Percentiles rank a stretch among this genome's conserved stretches.
Evolutionary conservation across 2,329 filamentous ascomycete genomes (phyloP).

Genomic region (Chaetomium sp.): DNA sequence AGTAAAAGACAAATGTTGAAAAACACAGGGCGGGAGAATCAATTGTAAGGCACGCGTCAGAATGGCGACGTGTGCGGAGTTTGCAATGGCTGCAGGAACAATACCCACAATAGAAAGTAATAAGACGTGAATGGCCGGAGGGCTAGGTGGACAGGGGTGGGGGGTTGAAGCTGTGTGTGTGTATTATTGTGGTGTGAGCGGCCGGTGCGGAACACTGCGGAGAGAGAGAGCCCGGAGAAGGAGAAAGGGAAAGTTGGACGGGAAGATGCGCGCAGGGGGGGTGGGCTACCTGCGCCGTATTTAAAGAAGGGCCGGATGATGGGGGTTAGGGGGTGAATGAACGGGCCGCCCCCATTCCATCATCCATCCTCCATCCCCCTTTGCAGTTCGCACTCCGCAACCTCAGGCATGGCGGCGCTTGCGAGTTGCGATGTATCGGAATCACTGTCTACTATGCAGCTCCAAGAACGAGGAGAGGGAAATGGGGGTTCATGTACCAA

Average conservation of each 20-base stretch:
- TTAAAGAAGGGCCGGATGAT: constrained; percentile 15
- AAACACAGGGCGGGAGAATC: not conserved
- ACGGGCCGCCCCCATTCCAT: not conserved
- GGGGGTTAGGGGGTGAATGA: constrained; percentile 6
- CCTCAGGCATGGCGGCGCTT: no score
- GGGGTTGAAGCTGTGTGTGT: not conserved
- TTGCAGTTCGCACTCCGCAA: no score
- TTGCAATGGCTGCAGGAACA: constrained; percentile 12
- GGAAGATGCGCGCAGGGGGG: constrained; percentile 8
- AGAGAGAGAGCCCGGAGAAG: no score
- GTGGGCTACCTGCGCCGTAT: constrained; percentile 8
- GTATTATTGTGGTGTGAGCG: constrained; percentile 12
- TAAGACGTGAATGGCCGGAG: not conserved
- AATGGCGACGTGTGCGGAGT: constrained; percentile 9
- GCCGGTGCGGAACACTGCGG: no score
- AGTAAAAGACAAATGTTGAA: not conserved
- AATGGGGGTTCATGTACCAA: no score
- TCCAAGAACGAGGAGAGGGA: no score
- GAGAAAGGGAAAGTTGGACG: constrained; percentile 13
- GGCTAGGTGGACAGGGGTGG: constrained; percentile 8
- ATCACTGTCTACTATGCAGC: no score
- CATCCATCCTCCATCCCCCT: no score
- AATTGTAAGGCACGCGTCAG: constrained; percentile 14
- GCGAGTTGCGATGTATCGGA: no score
- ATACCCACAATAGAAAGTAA: constrained; percentile 1